Conservation (phyloP, 805 yeast species). For the Grigorovia humatica region DNA sequence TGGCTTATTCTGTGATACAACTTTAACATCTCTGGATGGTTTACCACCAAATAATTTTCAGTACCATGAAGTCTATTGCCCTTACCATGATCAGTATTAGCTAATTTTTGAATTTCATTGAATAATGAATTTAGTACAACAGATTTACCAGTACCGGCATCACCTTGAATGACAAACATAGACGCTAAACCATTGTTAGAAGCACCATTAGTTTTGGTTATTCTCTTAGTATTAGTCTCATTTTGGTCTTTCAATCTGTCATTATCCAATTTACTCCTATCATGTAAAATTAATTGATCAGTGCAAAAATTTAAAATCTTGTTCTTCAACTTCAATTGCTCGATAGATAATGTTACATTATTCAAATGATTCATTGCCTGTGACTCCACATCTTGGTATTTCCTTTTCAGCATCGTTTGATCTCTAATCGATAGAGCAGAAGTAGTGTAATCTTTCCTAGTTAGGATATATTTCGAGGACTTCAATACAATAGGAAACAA, state of each 20-base stretch:
- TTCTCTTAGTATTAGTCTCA: no score
- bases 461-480: no score
- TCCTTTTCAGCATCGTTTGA: neutral
- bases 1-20: conserved; percentile 32
- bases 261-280: conserved; percentile 7
- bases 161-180: conserved; percentile 36
- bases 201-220: neutral
- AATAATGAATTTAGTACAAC: conserved; percentile 35
- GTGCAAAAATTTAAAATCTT: conserved; percentile 26
- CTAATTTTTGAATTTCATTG: conserved; percentile 31
- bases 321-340: conserved; percentile 27
- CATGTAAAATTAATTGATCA: conserved; percentile 10
- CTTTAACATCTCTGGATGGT: conserved; percentile 41
- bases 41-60: conserved; percentile 33
- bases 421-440: no score
- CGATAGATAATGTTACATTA: conserved; percentile 29
- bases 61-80: conserved; percentile 22
- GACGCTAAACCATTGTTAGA: conserved; percentile 17
- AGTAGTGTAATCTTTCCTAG: no score
- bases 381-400: conserved; percentile 5
- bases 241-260: no score
- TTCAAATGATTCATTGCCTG: conserved; percentile 31
- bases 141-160: conserved; percentile 41
- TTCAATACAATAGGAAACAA: no score
- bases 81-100: conserved; percentile 10